Evolutionary conservation across 2,329 filamentous ascomycete species (phyloP).

Genomic region (Apiospora sp.): DNA sequence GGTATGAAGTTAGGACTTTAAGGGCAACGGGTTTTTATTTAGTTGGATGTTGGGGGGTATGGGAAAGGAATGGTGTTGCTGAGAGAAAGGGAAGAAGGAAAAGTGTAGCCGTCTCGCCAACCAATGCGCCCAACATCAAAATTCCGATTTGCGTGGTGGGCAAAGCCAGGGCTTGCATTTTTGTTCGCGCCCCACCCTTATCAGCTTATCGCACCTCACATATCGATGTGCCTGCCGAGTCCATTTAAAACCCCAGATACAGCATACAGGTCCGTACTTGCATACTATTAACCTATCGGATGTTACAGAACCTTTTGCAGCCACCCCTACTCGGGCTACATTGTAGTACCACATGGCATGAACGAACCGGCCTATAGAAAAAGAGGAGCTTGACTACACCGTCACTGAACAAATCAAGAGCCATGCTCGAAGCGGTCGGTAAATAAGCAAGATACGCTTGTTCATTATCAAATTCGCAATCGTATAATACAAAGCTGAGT

Average conservation of each 20-base stretch:
- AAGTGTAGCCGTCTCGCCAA: conserved; percentile 10
- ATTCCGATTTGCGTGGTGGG: conserved; percentile 21
- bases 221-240: background rate
- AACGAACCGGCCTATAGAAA: background rate
- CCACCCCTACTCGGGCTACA: too few species aligned
- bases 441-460: conserved; percentile 6
- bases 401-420: background rate
- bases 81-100: conserved; percentile 12
- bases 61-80: conserved; percentile 21
- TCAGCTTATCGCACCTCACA: background rate
- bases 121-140: conserved; percentile 16
- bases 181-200: conserved; percentile 13
- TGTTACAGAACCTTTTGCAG: too few species aligned
- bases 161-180: conserved; percentile 12
- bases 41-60: conserved; percentile 18
- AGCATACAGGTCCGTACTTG: background rate
- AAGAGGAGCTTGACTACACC: background rate
- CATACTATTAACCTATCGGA: background rate
- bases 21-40: conserved; percentile 27
- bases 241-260: background rate
- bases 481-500: background rate
- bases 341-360: too few species aligned
- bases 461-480: background rate
- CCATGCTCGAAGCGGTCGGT: background rate
- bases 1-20: conserved; percentile 40